These are phyloP conservation scores for Staphylotrichum tortipilum DNA, from an alignment of 495 filamentous ascomycete species.

Conservation along the genomic window DNA sequence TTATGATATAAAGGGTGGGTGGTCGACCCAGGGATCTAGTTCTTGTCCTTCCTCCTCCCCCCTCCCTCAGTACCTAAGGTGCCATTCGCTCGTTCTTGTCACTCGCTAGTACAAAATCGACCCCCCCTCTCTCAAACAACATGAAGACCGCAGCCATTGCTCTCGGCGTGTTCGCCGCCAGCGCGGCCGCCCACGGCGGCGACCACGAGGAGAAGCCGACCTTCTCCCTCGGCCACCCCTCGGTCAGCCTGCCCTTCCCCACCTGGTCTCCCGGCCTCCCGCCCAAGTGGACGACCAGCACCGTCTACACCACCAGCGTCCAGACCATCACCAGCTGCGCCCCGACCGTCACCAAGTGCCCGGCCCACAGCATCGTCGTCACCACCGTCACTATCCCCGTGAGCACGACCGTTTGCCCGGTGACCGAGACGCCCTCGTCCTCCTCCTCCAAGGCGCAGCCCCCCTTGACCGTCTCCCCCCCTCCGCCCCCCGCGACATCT, in stretches of 20 bases:
- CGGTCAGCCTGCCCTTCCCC: neutral
- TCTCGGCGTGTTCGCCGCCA: slow-evolving; percentile 23
- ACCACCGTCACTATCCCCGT: slow-evolving; percentile 27
- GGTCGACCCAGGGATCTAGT: neutral
- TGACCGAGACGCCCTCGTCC: slow-evolving; percentile 17
- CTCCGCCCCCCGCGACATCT: slow-evolving; percentile 3
- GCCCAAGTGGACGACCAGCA: slow-evolving; percentile 26
- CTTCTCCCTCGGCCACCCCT: neutral
- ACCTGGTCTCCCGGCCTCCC: neutral
- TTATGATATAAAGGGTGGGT: neutral
- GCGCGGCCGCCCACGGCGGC: slow-evolving; percentile 15
- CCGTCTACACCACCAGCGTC: slow-evolving; percentile 22
- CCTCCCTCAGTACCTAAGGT: slow-evolving; percentile 16
- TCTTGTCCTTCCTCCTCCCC: neutral
- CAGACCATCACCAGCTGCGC: slow-evolving; percentile 25
- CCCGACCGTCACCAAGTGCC: slow-evolving; percentile 19
- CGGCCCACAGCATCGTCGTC: slow-evolving; percentile 25
- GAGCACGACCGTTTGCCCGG: slow-evolving; percentile 32
- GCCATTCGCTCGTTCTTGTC: slow-evolving; percentile 23
- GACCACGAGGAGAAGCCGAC: neutral
- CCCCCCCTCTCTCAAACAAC: neutral
- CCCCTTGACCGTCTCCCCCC: slow-evolving; percentile 12
- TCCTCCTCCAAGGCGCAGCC: slow-evolving; percentile 5
- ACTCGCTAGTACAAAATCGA: slow-evolving; percentile 11
- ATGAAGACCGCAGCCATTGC: slow-evolving; percentile 21